Evolutionary conservation across 1,284 basidiomycete genomes (phyloP), one percentile per base, ranked within the genome.

Genomic region (Sparassis latifolia): DNA sequence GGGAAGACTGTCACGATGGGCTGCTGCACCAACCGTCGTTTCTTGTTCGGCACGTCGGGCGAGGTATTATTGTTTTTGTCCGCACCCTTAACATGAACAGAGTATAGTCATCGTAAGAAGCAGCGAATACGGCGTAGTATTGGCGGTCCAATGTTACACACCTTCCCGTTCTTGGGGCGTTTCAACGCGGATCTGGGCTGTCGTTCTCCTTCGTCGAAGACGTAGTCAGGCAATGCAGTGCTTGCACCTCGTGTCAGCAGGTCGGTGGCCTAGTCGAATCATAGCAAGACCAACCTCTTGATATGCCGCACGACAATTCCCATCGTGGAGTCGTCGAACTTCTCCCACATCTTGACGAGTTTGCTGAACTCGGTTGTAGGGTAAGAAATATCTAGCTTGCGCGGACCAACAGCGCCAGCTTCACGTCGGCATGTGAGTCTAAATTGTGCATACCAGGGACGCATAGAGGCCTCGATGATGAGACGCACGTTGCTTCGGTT

Each of bases 361-460:
- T 94, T 90, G n/a, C 88, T 92, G 66, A 99, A 99, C 63, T 97
- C 92, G 39, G 86, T 89, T 4, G 93, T 97, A 2, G 97, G 95
- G 71, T 95, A 98, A 52, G 93, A 97, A 52, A 99, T 94, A 68
- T 99, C 97, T 54, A 99, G 76, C 64, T 83, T 87, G 57, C 93
- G 80, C 47, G 84, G 80, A 35, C 84, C 88, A 53, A 74, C 68
- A n/a, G 79, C 67, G 31, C 83, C 84, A 55, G 79, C 88, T 90
- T 73, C 45, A 57, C 35, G 43, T 45, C 37, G 44, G 47, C 46
- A 49, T 55, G 52, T 58, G 40, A 63, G 58, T 39, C 42, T 20
- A 42, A 31, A 7, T 5, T 44, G 47, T 43, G 31, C n/a, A 49
- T 38, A 44, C 27, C 33, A 43, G 7, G 40, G 6, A 48, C 41